Percentiles rank a stretch among this genome's conserved stretches.
Evolutionary conservation across 129 eudicot genomes (phyloP).

Genomic region (Apium graveolens): DNA sequence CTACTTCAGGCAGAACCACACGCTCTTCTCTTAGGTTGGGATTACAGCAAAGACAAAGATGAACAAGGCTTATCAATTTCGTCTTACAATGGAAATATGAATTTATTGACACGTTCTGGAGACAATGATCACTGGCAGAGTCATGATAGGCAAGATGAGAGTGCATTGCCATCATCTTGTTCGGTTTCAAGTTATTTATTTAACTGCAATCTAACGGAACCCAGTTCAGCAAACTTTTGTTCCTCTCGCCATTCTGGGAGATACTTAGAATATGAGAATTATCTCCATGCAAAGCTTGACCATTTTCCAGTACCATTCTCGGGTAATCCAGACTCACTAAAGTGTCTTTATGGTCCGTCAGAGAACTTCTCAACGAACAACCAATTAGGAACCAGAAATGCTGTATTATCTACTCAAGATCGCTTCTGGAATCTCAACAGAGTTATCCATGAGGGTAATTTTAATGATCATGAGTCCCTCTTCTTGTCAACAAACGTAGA

Average conservation of each 20-base stretch:
- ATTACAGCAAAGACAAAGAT: constrained; percentile 16
- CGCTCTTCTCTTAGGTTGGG: constrained; percentile 52
- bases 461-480: constrained; percentile 17
- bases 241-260: constrained; percentile 19
- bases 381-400: constrained; percentile 6
- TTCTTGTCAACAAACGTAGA: not conserved
- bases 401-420: constrained; percentile 18
- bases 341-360: constrained; percentile 15
- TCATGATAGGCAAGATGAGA: constrained; percentile 14
- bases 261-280: constrained; percentile 16
- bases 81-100: constrained; percentile 7
- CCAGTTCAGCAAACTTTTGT: constrained; percentile 8
- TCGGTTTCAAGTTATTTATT: constrained; percentile 5
- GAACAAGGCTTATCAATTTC: constrained; percentile 18
- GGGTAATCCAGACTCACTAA: constrained; percentile 14
- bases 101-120: constrained; percentile 22
- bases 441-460: constrained; percentile 15
- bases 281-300: constrained; percentile 7
- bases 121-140: constrained; percentile 16
- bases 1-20: constrained; percentile 25
- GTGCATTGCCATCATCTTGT: constrained; percentile 16
- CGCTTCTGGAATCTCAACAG: constrained; percentile 16
- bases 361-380: constrained; percentile 24
- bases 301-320: constrained; percentile 24
- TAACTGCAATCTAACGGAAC: constrained; percentile 10